These are phyloP conservation scores for Fraxinus latifolia DNA, from an alignment of 305 asterid genomes.

Conservation along the genomic window DNA sequence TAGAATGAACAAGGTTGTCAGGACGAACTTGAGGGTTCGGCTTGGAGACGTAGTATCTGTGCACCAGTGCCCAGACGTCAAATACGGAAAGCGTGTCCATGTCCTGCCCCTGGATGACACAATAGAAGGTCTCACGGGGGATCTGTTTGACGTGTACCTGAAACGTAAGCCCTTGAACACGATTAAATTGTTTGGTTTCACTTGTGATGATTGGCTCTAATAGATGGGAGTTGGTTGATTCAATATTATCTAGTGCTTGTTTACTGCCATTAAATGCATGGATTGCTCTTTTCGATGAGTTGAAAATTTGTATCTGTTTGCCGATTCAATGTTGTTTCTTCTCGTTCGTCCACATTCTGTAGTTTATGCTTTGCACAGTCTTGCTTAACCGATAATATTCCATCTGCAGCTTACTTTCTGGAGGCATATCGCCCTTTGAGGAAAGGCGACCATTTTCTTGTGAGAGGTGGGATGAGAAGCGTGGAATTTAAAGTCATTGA, in stretches of 20 bases:
- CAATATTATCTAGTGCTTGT: not conserved
- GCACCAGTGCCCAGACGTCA: conserved; percentile 50
- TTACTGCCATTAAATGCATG: not conserved
- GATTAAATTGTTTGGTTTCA: not conserved
- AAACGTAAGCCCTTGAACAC: conserved; percentile 35
- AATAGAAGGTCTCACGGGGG: conserved; percentile 52
- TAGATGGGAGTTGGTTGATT: not conserved
- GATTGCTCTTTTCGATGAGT: not conserved
- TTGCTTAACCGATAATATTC: not conserved
- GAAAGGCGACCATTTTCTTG: conserved; percentile 52
- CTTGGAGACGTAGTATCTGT: conserved; percentile 49
- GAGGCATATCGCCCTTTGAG: conserved; percentile 52
- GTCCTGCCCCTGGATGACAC: conserved; percentile 51
- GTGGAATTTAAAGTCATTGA: conserved; percentile 54
- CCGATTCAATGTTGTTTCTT: not conserved
- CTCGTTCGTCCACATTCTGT: not conserved
- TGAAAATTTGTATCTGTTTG: not conserved
- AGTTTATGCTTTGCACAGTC: not conserved
- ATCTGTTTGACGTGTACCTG: conserved; percentile 46
- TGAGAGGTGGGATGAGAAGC: conserved; percentile 56
- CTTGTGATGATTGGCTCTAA: not conserved
- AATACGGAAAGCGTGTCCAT: conserved; percentile 48
- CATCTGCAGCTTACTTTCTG: conserved; percentile 47
- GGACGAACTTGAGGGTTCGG: conserved; percentile 40
- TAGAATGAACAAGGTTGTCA: conserved; percentile 50